phyloP scores from a whole-genome alignment of 768 basidiomycete species.

The Tulasnella calospora region DNA sequence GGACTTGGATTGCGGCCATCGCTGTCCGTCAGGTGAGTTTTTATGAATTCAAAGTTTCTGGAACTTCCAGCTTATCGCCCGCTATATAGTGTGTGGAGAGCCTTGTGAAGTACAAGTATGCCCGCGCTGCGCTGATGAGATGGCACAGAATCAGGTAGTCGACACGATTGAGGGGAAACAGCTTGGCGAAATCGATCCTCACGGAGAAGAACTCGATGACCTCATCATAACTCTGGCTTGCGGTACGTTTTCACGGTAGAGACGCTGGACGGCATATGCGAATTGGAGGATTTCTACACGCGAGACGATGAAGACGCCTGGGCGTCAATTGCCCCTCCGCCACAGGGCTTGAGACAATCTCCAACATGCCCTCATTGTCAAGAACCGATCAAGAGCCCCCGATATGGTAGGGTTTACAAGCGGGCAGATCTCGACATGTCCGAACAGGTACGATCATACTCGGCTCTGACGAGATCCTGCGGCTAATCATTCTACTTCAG shows the following conservation, averaged over 20 bases:
- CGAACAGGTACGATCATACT: slow-evolving; percentile 40
- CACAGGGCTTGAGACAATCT: slow-evolving; percentile 39
- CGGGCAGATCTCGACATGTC: slow-evolving; percentile 59
- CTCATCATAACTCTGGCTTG: slow-evolving; percentile 58
- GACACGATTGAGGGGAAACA: slow-evolving; percentile 55
- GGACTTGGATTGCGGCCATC: slow-evolving; percentile 53
- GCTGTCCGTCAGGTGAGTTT: slow-evolving; percentile 59
- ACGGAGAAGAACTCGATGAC: slow-evolving; percentile 44
- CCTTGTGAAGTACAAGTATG: slow-evolving; percentile 54
- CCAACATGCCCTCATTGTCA: slow-evolving; percentile 64
- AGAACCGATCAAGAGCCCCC: slow-evolving; percentile 49
- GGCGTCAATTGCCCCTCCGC: slow-evolving; percentile 44
- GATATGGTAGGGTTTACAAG: slow-evolving; percentile 60
- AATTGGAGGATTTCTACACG: slow-evolving; percentile 50
- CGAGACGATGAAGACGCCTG: slow-evolving; percentile 41
- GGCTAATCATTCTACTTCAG: slow-evolving; percentile 22
- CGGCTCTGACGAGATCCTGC: not conserved
- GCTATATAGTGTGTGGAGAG: slow-evolving; percentile 76
- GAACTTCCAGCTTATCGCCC: no score
- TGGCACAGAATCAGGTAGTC: slow-evolving; percentile 44
- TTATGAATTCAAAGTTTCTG: no score
- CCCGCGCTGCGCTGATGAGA: slow-evolving; percentile 44
- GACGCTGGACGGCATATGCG: slow-evolving; percentile 59
- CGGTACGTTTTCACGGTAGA: slow-evolving; percentile 60
- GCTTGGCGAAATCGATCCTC: slow-evolving; percentile 47